Base-by-base conservation (phyloP, 2,329 filamentous ascomycete genomes). In the Fusarium udum region DNA sequence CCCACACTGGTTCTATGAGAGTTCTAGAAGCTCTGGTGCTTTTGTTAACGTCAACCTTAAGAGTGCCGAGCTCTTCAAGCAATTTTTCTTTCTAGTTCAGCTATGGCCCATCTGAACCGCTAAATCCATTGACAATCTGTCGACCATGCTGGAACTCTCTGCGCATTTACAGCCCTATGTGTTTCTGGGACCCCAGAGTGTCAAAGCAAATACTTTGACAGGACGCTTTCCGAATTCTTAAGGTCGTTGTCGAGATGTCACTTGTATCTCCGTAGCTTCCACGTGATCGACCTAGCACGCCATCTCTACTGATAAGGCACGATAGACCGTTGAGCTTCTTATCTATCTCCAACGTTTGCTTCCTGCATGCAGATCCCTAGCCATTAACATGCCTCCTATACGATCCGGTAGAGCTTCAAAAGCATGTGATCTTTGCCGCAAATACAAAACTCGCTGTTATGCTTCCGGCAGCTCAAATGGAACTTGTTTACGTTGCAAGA, bases 361-460 rank as follows among this genome's bases (percentile, higher is more conserved):
- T 53, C n/a, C 10, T 11, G 20, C 34, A 40, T 55, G 34, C 20
- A n/a, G 26, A n/a, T 14, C 24, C 11, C 8, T 16, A 4, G 5
- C n/a, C 8, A 14, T 46, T 28, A 14, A 34, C 1, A 79, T 79
- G 77, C 76, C 78, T 28, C 72, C 76, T 14, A 24, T 73, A 22
- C 53, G 75, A 31, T 40, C 62, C 3, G 77, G 65, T 15, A 72
- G 78, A 59, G 78, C 77, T 15, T 78, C 78, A 3, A 77, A 75
- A 51, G 78, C 78, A 11, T 79, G 78, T 49, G 68, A 72, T 39
- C 60, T 73, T 3, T 79, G 78, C 24, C 78, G 73, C 42, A 75
- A 70, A 31, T 61, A 75, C 51, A 79, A 79, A 58, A 78, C 78
- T 20, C 65, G 78, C 14, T 79, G 78, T 43, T 79, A 79, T 24